Percentiles rank a stretch among this genome's conserved stretches.
phyloP scores from a whole-genome alignment of 2,329 filamentous ascomycete species.

The Chaetomium sp. region DNA sequence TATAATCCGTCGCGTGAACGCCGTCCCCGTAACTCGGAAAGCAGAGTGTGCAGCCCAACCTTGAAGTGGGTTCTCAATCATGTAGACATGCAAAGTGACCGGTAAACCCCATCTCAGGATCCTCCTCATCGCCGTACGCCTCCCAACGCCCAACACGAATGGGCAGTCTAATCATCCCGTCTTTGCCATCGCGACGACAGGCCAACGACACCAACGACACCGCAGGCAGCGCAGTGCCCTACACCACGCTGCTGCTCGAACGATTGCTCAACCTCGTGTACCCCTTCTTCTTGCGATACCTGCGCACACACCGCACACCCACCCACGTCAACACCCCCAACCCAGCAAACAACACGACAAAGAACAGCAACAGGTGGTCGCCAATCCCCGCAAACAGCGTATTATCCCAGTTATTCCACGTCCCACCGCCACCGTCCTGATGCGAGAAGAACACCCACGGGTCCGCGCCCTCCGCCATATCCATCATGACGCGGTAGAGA shows the following conservation, averaged over 20 bases:
- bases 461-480: constrained; percentile 18
- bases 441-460: constrained; percentile 24
- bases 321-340: constrained; percentile 5
- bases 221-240: not conserved
- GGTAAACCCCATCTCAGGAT: no score
- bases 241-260: constrained; percentile 3
- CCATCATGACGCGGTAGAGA: constrained; percentile 25
- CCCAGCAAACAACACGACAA: constrained; percentile 7
- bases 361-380: constrained; percentile 19
- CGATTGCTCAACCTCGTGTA: constrained; percentile 11
- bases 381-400: constrained; percentile 21
- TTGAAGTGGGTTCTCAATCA: no score
- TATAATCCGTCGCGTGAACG: not conserved
- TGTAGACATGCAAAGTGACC: no score
- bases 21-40: no score
- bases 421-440: constrained; percentile 23
- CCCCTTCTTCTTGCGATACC: constrained; percentile 5
- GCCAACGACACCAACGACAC: not conserved
- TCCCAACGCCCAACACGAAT: no score
- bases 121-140: no score
- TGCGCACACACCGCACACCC: constrained; percentile 1
- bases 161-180: not conserved
- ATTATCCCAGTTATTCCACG: constrained; percentile 26
- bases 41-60: no score
- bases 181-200: not conserved